Conservation (phyloP, 192 early-diverging fungal species). For the Allomyces macrogynus region DNA sequence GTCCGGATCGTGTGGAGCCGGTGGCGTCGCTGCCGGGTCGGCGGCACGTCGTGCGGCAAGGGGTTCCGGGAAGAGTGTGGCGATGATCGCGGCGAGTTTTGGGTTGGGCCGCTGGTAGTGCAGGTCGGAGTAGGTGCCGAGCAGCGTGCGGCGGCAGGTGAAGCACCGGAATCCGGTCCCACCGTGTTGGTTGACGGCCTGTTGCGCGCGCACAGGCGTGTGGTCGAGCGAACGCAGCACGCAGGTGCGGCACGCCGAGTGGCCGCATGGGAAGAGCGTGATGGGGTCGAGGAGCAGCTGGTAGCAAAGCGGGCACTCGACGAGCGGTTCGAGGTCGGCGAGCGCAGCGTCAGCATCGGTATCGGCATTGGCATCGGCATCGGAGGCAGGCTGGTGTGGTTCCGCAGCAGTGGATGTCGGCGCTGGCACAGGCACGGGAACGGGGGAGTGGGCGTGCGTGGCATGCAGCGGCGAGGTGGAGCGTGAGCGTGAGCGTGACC, state of each 20-base stretch:
- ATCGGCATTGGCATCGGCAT: background rate
- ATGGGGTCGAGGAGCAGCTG: constrained; percentile 27
- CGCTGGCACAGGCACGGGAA: no score
- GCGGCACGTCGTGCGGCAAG: background rate
- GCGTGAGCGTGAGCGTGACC: no score
- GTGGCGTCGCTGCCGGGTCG: background rate
- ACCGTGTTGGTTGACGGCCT: background rate
- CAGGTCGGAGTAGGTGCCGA: background rate
- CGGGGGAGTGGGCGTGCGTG: no score
- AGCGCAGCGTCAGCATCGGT: no score
- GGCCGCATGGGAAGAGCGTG: constrained; percentile 37
- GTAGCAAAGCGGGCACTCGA: constrained; percentile 41
- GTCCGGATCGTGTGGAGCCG: constrained; percentile 10
- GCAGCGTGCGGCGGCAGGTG: background rate
- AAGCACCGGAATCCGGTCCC: background rate
- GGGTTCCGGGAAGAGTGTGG: background rate
- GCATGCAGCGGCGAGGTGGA: no score
- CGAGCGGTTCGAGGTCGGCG: background rate
- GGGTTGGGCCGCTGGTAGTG: background rate
- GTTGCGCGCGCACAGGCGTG: constrained; percentile 3
- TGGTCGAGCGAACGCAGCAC: constrained; percentile 34
- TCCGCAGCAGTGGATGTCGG: background rate
- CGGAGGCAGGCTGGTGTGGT: background rate
- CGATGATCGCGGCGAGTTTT: background rate
- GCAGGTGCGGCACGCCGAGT: constrained; percentile 40